These are phyloP conservation scores for Mucor sp. DNA, from an alignment of 371 early-diverging fungal genomes.

Conservation along the genomic window DNA sequence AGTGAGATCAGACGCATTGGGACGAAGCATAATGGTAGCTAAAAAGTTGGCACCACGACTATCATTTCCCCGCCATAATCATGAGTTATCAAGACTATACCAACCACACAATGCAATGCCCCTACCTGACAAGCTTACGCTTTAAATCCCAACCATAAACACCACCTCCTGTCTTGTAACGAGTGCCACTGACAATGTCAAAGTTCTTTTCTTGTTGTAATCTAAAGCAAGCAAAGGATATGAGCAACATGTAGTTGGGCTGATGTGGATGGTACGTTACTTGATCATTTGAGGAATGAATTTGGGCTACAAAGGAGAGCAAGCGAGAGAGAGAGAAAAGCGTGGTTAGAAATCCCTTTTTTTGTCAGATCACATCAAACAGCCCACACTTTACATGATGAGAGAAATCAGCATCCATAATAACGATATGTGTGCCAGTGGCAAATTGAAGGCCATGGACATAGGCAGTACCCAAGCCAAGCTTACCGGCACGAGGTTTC, in stretches of 20 bases:
- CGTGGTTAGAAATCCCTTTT: not conserved
- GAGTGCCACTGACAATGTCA: slow-evolving; percentile 97
- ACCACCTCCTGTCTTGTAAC: slow-evolving; percentile 90
- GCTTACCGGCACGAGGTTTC: slow-evolving; percentile 93
- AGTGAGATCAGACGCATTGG: slow-evolving; percentile 95
- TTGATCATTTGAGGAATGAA: slow-evolving; percentile 94
- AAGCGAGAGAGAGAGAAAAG: not conserved
- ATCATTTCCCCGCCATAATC: not conserved
- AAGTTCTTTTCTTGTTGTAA: slow-evolving; percentile 82
- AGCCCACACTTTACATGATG: slow-evolving; percentile 76
- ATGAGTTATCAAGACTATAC: not conserved
- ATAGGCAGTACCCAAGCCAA: slow-evolving; percentile 97
- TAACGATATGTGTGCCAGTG: slow-evolving; percentile 93
- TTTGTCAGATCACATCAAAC: not conserved
- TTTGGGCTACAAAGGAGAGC: slow-evolving; percentile 73
- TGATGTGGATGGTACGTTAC: slow-evolving; percentile 28
- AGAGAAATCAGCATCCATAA: slow-evolving; percentile 99
- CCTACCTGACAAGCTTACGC: slow-evolving; percentile 91
- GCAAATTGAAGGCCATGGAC: slow-evolving; percentile 94
- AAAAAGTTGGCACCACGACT: slow-evolving; percentile 98
- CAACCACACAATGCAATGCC: too few species aligned
- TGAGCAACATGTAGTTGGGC: not conserved
- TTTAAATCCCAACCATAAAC: slow-evolving; percentile 99
- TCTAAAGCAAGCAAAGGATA: slow-evolving; percentile 24
- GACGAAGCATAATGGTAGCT: slow-evolving; percentile 89